Evolutionary conservation across 2,329 filamentous ascomycete genomes (phyloP), one percentile per base, ranked within the genome.

Genomic region (Aspergillus sergii): DNA sequence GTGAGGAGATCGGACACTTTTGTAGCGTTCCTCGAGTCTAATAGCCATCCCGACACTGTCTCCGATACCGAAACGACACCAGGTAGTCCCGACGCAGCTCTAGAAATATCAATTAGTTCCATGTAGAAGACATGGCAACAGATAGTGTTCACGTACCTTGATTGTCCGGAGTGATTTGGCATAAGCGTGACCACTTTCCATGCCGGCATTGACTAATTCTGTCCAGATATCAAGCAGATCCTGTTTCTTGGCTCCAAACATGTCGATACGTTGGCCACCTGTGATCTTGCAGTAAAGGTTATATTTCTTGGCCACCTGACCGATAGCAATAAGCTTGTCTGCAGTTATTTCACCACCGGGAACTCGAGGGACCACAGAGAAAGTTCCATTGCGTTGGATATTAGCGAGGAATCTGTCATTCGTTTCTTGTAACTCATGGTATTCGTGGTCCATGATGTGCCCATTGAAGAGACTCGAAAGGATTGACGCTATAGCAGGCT

Each of bases 21-120:
- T 97, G 79, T 97, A 97, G 53, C 93, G 87, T 80, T 96, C 91
- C 78, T 97, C 93, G 0, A 96, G 79, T 4, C 92, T 86, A 19
- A 97, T 89, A 0, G 93, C 93, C 90, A 97, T 92, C 12, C 93
- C 93, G 0, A 97, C 93, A 76, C 91, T 93, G 79, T 97, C 93
- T 32, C 92, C 92, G 60, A 97, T 89, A 59, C 93, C 93, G 71
- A 90, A 97, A 1, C 93, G 86, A 73, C 93, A 97, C 93, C 93
- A 97, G 1, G 92, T 94, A 0, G 91, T 93, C 26, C 93, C 93
- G 0, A 97, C 93, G 70, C 93, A 97, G 64, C 90, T 93, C 84
- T 80, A 51, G 14, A 19, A 21, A n/a, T 36, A n/a, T 28, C 5
- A 21, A 58, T 69, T 51, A 68, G 63, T n/a, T 14, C 51, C 1